phyloP scores from a whole-genome alignment of 257 asterid genomes.

The Ophiorrhiza pumila region DNA sequence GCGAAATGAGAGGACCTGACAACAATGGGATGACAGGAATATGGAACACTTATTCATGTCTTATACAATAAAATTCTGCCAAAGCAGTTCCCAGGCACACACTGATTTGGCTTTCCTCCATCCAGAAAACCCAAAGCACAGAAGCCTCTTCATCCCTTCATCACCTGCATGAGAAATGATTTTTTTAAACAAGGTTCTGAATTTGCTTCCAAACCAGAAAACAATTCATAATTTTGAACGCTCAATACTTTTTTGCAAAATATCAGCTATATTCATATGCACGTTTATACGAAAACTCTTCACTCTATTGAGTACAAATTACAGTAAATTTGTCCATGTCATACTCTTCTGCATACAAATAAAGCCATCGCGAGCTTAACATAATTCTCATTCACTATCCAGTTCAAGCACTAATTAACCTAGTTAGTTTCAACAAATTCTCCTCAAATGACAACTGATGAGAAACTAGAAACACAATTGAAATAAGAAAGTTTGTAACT shows the following conservation, averaged over 20 bases:
- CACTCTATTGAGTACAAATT: not conserved
- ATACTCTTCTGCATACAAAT: not conserved
- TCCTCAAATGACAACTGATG: not conserved
- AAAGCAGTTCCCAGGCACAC: constrained; percentile 24
- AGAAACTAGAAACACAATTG: not conserved
- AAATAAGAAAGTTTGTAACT: not conserved
- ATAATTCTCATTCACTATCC: not conserved
- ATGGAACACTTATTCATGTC: constrained; percentile 60
- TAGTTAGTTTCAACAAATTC: not conserved
- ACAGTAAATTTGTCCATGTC: not conserved
- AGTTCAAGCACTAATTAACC: not conserved
- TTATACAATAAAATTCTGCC: constrained; percentile 47
- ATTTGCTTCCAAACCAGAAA: not conserved
- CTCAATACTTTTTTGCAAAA: not conserved
- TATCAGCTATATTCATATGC: not conserved
- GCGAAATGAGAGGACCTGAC: constrained; percentile 31
- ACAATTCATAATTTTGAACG: not conserved
- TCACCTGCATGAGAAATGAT: constrained; percentile 33
- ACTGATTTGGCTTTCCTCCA: constrained; percentile 31
- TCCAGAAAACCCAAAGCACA: constrained; percentile 17
- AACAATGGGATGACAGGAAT: constrained; percentile 35
- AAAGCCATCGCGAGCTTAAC: not conserved
- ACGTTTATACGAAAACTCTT: not conserved
- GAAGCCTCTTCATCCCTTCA: constrained; percentile 33
- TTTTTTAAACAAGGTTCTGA: not conserved